A percentile compares a stretch with the other conserved stretches of the same genome.
Evolutionary conservation across 176 grass and related monocot species (phyloP).

Genomic region (Leersia perrieri): DNA sequence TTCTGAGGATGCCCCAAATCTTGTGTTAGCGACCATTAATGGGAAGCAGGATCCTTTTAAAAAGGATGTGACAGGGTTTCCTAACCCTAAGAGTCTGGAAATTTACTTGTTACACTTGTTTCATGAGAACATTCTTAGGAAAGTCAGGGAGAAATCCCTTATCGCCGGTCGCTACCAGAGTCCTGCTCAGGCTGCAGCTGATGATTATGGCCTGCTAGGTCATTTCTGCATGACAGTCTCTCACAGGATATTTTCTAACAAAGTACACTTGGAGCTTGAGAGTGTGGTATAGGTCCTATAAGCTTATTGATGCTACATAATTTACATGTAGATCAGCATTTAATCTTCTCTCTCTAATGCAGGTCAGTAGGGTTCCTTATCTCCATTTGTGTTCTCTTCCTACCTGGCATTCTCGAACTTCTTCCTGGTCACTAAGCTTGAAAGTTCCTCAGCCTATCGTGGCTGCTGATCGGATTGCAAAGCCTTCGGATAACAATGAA

Average conservation of each 20-base stretch:
- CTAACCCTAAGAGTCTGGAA: conserved; percentile 62
- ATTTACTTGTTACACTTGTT: conserved; percentile 83
- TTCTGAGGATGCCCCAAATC: conserved; percentile 32
- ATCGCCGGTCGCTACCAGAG: conserved; percentile 20
- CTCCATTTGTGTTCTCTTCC: conserved; percentile 66
- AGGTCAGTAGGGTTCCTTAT: conserved; percentile 87
- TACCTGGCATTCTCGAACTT: conserved; percentile 91
- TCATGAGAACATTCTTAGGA: conserved; percentile 61
- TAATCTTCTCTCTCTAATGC: conserved; percentile 31
- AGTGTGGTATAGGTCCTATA: conserved; percentile 54
- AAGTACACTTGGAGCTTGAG: conserved; percentile 76
- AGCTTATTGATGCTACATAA: conserved; percentile 10
- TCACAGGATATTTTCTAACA: conserved; percentile 90
- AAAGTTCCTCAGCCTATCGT: conserved; percentile 72
- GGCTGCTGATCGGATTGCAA: conserved; percentile 27
- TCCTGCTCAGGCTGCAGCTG: conserved; percentile 38
- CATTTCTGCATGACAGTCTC: conserved; percentile 86
- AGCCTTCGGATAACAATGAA: conserved; percentile 46
- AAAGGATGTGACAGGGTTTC: conserved; percentile 34
- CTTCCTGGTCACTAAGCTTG: conserved; percentile 85
- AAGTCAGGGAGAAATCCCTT: conserved; percentile 49
- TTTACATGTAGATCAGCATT: conserved; percentile 14
- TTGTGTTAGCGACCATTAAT: conserved; percentile 44
- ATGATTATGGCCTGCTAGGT: conserved; percentile 40
- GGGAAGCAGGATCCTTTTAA: conserved; percentile 42